Evolutionary conservation across 768 basidiomycete species (phyloP).

Genomic region (Mycena galericulata): DNA sequence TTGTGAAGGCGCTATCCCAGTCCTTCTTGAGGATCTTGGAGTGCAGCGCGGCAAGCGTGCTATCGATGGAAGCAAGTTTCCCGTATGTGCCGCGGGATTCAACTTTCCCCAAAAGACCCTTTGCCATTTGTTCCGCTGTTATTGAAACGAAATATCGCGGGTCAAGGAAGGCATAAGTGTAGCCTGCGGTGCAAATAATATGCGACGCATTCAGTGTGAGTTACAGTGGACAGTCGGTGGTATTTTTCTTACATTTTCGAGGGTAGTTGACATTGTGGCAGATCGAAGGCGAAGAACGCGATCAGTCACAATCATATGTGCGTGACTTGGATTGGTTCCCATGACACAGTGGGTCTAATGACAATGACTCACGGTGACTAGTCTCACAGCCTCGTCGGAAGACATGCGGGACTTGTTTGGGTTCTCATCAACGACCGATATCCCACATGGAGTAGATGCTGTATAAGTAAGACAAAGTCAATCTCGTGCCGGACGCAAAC

Average conservation of each 20-base stretch:
- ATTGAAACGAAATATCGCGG: conserved; percentile 44
- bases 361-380: no score
- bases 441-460: not conserved
- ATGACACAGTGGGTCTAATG: no score
- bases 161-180: conserved; percentile 46
- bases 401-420: no score
- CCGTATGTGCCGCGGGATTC: conserved; percentile 47
- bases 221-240: not conserved
- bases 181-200: conserved; percentile 43
- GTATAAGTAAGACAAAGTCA: no score
- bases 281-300: not conserved
- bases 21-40: conserved; percentile 47
- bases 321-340: no score
- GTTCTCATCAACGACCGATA: no score
- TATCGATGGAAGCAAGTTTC: conserved; percentile 51
- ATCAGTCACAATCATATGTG: not conserved
- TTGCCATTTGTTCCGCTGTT: conserved; percentile 42
- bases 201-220: not conserved
- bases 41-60: conserved; percentile 42
- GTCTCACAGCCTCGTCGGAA: no score
- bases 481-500: not conserved
- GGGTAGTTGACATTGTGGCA: not conserved
- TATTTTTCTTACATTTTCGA: not conserved
- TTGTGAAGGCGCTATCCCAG: conserved; percentile 47
- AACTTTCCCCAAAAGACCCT: conserved; percentile 45